phyloP scores from a whole-genome alignment of 768 basidiomycete genomes.

The Macrocybe gigantea region DNA sequence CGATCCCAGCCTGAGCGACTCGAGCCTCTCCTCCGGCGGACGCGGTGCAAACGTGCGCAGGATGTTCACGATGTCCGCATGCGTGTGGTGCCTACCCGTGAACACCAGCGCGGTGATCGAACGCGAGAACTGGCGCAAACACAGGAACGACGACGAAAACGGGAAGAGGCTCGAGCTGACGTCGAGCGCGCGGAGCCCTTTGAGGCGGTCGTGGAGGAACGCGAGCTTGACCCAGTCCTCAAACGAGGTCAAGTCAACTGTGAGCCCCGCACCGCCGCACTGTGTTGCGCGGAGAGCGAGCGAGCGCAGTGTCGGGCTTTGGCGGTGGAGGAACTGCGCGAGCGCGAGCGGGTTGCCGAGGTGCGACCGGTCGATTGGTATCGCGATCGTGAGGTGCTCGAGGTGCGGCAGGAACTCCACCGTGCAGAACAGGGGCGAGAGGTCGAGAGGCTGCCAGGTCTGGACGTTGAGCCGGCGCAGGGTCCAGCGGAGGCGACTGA shows the following conservation, averaged over 20 bases:
- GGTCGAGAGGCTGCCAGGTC: constrained; percentile 39
- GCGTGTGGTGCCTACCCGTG: constrained; percentile 32
- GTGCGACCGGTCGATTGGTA: constrained; percentile 34
- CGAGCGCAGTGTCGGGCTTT: constrained; percentile 26
- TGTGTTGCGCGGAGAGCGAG: constrained; percentile 39
- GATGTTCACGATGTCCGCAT: constrained; percentile 27
- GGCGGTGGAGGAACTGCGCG: constrained; percentile 28
- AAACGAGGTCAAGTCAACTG: constrained; percentile 24
- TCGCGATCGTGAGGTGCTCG: constrained; percentile 29
- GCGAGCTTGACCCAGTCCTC: constrained; percentile 30
- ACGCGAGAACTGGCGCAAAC: constrained; percentile 26
- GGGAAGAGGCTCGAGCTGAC: constrained; percentile 31
- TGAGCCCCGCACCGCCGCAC: constrained; percentile 26
- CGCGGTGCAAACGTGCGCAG: constrained; percentile 16
- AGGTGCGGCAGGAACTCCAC: constrained; percentile 26
- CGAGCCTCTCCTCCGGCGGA: constrained; percentile 16
- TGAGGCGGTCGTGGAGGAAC: constrained; percentile 18
- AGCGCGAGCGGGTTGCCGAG: constrained; percentile 36
- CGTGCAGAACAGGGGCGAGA: constrained; percentile 33
- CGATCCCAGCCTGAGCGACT: constrained; percentile 31
- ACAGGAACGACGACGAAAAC: constrained; percentile 26
- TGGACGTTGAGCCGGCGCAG: constrained; percentile 34
- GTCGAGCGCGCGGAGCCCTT: constrained; percentile 25
- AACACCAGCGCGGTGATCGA: constrained; percentile 30
- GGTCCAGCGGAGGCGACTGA: constrained; percentile 27